Evolutionary conservation across 1,284 basidiomycete species (phyloP).

Genomic region (Sparassis latifolia): DNA sequence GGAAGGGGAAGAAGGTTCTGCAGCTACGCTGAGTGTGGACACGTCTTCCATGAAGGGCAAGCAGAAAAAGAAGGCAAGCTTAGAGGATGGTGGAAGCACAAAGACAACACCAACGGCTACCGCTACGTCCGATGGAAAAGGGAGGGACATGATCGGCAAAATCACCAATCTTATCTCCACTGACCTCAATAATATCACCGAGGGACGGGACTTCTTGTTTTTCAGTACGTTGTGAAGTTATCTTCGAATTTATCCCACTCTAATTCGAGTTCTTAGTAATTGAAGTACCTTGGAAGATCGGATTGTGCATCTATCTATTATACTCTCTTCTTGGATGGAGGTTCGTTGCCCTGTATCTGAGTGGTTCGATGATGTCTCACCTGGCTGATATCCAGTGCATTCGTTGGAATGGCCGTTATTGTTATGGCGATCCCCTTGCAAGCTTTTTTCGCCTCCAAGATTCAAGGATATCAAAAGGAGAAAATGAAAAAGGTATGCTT

Average conservation of each 20-base stretch:
- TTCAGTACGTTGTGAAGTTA: conserved; percentile 15
- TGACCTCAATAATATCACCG: conserved; percentile 27
- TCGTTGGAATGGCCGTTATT: conserved; percentile 47
- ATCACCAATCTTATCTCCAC: conserved; percentile 39
- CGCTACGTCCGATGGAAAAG: conserved; percentile 10
- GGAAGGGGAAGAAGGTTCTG: too few species aligned
- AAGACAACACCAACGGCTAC: conserved; percentile 7
- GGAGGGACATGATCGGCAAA: conserved; percentile 37
- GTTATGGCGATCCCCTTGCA: conserved; percentile 45
- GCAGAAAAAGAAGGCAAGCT: conserved; percentile 1
- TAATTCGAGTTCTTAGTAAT: conserved; percentile 10
- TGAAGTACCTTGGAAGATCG: conserved; percentile 30
- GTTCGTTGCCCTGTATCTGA: conserved; percentile 14
- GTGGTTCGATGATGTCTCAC: not conserved
- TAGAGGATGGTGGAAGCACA: conserved; percentile 1
- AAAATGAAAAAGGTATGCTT: conserved; percentile 24
- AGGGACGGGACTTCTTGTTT: conserved; percentile 29
- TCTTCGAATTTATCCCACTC: not conserved
- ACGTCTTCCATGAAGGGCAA: conserved; percentile 1
- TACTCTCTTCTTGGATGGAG: conserved; percentile 44
- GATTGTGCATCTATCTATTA: conserved; percentile 36
- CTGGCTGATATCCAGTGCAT: conserved; percentile 24
- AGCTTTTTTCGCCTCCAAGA: conserved; percentile 25
- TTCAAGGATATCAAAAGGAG: conserved; percentile 24
- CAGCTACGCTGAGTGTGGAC: not conserved